Conservation (phyloP, 306 rosid species). For the Hippophae tibetana region DNA sequence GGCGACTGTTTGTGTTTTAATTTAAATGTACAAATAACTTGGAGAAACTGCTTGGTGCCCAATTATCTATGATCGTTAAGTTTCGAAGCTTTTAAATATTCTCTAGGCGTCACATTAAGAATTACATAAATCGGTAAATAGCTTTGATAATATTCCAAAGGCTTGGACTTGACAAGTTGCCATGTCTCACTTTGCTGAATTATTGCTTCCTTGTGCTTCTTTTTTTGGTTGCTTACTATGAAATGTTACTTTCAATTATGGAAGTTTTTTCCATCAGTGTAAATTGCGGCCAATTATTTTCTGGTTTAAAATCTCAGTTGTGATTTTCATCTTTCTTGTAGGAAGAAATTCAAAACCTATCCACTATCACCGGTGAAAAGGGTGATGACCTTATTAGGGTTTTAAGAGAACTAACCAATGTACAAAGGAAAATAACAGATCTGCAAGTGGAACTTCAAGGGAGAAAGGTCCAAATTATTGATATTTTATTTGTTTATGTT, state of each 20-base stretch:
- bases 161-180: neutral
- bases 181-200: neutral
- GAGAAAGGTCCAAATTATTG: conserved; percentile 50
- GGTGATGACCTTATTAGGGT: conserved; percentile 80
- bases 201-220: neutral
- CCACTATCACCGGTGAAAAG: conserved; percentile 52
- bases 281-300: conserved; percentile 4
- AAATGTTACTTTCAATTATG: neutral
- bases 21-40: too few species aligned
- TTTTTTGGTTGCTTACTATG: neutral
- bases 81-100: too few species aligned
- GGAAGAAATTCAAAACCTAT: conserved; percentile 57
- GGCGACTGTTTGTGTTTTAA: too few species aligned
- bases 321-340: conserved; percentile 14
- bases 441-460: conserved; percentile 98
- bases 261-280: too few species aligned
- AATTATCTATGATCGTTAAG: too few species aligned
- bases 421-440: conserved; percentile 86
- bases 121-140: too few species aligned
- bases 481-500: neutral
- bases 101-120: too few species aligned
- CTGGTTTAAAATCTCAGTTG: neutral
- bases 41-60: too few species aligned
- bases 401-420: conserved; percentile 72
- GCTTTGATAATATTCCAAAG: neutral